Evolutionary conservation across 805 yeast genomes (phyloP).

Genomic region (Suhomyces vadensis): DNA sequence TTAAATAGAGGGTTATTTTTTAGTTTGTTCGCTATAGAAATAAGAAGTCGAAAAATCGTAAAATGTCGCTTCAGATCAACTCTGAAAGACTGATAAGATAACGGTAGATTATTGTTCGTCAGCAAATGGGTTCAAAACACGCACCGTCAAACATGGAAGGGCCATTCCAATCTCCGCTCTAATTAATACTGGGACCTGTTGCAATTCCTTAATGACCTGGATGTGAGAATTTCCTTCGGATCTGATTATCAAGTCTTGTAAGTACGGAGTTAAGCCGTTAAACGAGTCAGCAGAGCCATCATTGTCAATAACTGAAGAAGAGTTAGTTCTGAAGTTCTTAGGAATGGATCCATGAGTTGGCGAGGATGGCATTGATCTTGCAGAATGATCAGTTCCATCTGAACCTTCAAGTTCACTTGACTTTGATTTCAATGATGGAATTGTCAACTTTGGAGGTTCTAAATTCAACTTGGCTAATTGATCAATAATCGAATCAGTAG

Average conservation of each 20-base stretch:
- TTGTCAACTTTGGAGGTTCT: slow-evolving; percentile 44
- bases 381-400: slow-evolving; percentile 4
- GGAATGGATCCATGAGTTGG: slow-evolving; percentile 22
- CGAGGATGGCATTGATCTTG: slow-evolving; percentile 29
- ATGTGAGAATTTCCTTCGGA: slow-evolving; percentile 61
- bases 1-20: slow-evolving; percentile 3
- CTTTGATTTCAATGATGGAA: slow-evolving; percentile 19
- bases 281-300: slow-evolving; percentile 16
- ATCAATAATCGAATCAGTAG: slow-evolving; percentile 45
- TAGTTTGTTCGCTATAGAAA: slow-evolving; percentile 1
- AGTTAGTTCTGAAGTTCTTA: slow-evolving; percentile 23
- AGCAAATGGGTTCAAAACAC: slow-evolving; percentile 84
- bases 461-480: slow-evolving; percentile 54
- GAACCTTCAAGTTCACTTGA: slow-evolving; percentile 1
- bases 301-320: slow-evolving; percentile 18
- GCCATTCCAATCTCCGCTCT: slow-evolving; percentile 96
- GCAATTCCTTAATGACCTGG: slow-evolving; percentile 80
- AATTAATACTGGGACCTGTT: slow-evolving; percentile 78
- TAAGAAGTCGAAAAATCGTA: slow-evolving; percentile 2
- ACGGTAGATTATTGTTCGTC: slow-evolving; percentile 12
- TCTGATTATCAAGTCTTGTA: slow-evolving; percentile 56
- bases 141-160: slow-evolving; percentile 88
- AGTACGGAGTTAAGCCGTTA: slow-evolving; percentile 55
- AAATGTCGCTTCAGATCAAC: too few relatives aligned
- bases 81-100: not conserved